phyloP scores from a whole-genome alignment of 768 basidiomycete genomes.

The Ephemerocybe angulata region DNA sequence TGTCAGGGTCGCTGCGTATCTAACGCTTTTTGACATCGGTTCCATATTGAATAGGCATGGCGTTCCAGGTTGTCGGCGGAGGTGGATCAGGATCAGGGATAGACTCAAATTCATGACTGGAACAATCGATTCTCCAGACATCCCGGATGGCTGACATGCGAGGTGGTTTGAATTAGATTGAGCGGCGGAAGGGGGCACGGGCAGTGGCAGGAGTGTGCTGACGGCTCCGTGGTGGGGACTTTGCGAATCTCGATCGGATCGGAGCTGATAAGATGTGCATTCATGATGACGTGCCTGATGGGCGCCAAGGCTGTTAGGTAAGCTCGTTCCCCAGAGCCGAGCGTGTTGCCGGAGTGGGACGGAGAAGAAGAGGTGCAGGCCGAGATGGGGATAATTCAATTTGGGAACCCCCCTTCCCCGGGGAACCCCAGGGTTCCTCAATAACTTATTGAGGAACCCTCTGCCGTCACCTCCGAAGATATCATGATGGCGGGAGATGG shows the following conservation, averaged over 20 bases:
- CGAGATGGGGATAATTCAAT: no score
- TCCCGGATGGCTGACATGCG: background rate
- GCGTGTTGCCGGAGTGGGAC: background rate
- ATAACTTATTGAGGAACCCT: no score
- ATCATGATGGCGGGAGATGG: background rate
- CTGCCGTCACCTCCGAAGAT: no score
- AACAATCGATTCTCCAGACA: no score
- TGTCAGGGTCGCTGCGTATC: background rate
- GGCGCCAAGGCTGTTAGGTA: background rate
- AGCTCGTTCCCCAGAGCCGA: constrained; percentile 1
- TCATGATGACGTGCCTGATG: constrained; percentile 8
- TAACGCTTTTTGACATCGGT: background rate
- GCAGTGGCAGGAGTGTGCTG: background rate
- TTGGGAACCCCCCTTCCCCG: no score
- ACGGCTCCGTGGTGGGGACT: background rate
- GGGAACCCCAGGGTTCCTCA: no score
- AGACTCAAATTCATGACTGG: no score
- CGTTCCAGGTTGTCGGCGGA: background rate
- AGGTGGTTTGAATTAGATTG: background rate
- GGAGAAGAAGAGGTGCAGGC: background rate
- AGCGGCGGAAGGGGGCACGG: background rate
- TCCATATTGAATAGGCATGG: no score
- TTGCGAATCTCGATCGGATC: constrained; percentile 1
- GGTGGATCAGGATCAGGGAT: background rate
- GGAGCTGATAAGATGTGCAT: constrained; percentile 4